These are phyloP conservation scores for Xerocomus spinulosus DNA, from an alignment of 768 basidiomycete species.

Conservation along the genomic window DNA sequence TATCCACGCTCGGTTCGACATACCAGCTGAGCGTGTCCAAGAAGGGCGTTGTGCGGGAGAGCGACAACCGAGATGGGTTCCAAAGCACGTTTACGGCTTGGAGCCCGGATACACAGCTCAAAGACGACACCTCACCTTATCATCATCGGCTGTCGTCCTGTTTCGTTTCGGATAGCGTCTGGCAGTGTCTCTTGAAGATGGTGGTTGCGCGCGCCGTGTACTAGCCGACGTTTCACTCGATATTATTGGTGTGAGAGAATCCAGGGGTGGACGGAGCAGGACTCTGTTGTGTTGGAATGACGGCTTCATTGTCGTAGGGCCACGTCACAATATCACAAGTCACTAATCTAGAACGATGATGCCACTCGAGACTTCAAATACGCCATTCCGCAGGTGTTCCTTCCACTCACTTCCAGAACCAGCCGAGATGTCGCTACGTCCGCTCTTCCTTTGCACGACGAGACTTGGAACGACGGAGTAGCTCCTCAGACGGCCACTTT, in stretches of 20 bases:
- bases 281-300: not conserved
- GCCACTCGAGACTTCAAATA: conserved; percentile 31
- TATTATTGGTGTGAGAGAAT: too few species aligned
- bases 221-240: too few species aligned
- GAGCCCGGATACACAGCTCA: conserved; percentile 2
- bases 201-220: not conserved
- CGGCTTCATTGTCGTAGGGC: not conserved
- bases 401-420: conserved; percentile 54
- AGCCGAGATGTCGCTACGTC: conserved; percentile 49
- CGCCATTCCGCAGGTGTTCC: conserved; percentile 44
- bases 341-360: not conserved
- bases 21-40: conserved; percentile 38
- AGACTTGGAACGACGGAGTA: conserved; percentile 68
- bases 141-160: not conserved
- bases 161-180: not conserved
- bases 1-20: conserved; percentile 42
- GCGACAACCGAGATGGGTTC: conserved; percentile 38
- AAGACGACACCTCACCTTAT: not conserved
- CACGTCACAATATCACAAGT: not conserved
- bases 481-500: conserved; percentile 48
- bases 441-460: conserved; percentile 59
- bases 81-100: conserved; percentile 35
- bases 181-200: not conserved
- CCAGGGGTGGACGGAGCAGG: not conserved
- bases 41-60: conserved; percentile 31